Evolutionary conservation across 352 stramenopile species (phyloP), one percentile per base, ranked within the genome.

Genomic region (Synura sp.): DNA sequence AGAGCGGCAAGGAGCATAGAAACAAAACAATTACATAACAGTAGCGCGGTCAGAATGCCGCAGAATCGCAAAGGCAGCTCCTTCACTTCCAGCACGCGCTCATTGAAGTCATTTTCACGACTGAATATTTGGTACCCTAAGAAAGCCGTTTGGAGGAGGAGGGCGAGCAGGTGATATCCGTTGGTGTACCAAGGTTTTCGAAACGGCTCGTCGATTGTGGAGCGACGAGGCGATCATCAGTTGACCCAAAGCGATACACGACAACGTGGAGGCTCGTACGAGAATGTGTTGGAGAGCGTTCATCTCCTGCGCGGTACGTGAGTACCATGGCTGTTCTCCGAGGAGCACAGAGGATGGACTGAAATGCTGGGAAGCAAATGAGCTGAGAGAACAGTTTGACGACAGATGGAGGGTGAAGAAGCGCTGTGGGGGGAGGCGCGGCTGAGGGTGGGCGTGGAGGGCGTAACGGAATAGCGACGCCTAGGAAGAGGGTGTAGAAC

Each of bases 151-250:
- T 75, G 63, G 53, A 5, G 4, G 19, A 33, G 2, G 12, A 75
- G 25, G 14, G 32, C 32, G 3, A 19, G 3, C 1, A 14, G 2
- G 33, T 75, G 63, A 4, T 49, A 75, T 33, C 15, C 19, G 53
- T 75, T 75, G 2, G 2, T 14, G 3, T 31, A 29, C 63, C 63
- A 75, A 31, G 17, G 12, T 22, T 34, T 12, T 32, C 63, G 31
- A 75, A 75, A 75, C 3, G 63, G 63, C 25, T 75, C 31, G 14
- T 29, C 63, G 15, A 75, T 55, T 1, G 31, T 55, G 25, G 63
- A 49, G 9, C 1, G 53, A 14, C 4, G 63, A 75, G 9, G 31
- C 27, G 27, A 75, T 53, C 63, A 75, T 75, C 2, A 75, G 7
- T 49, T 75, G 63, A 9, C 2, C 32, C 32, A 75, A 55, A 1